These are phyloP conservation scores for Penicillium chermesinum DNA, from an alignment of 495 filamentous ascomycete genomes.

Conservation along the genomic window DNA sequence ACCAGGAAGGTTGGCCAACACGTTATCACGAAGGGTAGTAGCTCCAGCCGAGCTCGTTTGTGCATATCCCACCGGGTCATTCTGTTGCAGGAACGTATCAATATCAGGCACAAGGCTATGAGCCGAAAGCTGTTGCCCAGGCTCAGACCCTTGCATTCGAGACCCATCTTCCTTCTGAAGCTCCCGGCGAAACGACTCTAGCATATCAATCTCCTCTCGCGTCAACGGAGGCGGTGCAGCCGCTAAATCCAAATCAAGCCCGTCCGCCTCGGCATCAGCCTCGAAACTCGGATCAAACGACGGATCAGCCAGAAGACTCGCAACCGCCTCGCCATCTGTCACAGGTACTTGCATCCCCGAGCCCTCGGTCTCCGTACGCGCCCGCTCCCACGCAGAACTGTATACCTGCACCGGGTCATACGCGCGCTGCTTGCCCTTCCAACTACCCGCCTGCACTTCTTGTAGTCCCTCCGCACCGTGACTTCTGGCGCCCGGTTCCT, in stretches of 20 bases:
- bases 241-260: constrained; percentile 27
- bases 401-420: constrained; percentile 16
- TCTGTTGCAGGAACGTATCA: constrained; percentile 23
- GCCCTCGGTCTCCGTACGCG: not conserved
- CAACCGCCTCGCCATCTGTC: constrained; percentile 40
- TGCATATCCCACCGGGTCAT: constrained; percentile 10
- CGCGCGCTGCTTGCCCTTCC: constrained; percentile 26
- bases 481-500: not conserved
- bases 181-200: constrained; percentile 34
- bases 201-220: constrained; percentile 23
- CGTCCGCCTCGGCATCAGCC: constrained; percentile 20
- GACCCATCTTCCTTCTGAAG: not conserved
- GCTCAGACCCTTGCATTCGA: not conserved
- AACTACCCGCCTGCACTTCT: constrained; percentile 12
- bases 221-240: constrained; percentile 21
- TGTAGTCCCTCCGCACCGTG: not conserved
- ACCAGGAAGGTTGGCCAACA: constrained; percentile 29
- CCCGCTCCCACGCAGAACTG: constrained; percentile 18
- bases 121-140: constrained; percentile 15
- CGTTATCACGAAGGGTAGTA: constrained; percentile 24
- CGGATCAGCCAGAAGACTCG: constrained; percentile 48
- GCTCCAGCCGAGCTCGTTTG: not conserved
- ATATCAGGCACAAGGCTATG: constrained; percentile 44
- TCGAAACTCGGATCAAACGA: constrained; percentile 48
- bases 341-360: not conserved